phyloP scores from a whole-genome alignment of 495 filamentous ascomycete genomes.

The Pyronema omphalodes region DNA sequence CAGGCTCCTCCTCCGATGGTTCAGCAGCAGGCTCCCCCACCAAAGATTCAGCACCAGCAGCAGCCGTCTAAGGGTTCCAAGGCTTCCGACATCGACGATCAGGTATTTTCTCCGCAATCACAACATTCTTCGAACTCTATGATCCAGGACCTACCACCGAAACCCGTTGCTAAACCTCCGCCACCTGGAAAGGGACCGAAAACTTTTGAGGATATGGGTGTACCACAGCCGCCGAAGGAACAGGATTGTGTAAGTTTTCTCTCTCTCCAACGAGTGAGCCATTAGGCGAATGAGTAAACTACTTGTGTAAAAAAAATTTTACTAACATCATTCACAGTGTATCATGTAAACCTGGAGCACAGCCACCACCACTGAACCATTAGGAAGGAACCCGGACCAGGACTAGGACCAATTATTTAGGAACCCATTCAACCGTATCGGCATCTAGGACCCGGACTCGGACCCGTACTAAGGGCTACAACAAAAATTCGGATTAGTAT shows the following conservation, averaged over 20 bases:
- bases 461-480: too few species aligned
- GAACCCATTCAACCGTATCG: too few species aligned
- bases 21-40: constrained; percentile 2
- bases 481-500: too few species aligned
- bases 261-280: too few species aligned
- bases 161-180: constrained; percentile 20
- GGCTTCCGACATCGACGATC: background rate
- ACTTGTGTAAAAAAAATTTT: too few species aligned
- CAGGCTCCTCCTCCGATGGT: constrained; percentile 6
- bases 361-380: too few species aligned
- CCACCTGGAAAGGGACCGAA: constrained; percentile 63
- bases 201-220: constrained; percentile 97
- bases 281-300: too few species aligned
- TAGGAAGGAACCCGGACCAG: too few species aligned
- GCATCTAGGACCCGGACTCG: too few species aligned
- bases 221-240: constrained; percentile 59
- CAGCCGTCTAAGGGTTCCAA: constrained; percentile 13
- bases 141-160: constrained; percentile 24
- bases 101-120: background rate
- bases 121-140: background rate
- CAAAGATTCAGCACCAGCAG: background rate
- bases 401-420: too few species aligned
- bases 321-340: too few species aligned
- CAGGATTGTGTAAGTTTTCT: constrained; percentile 66
- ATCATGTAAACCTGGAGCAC: too few species aligned